phyloP scores from a whole-genome alignment of 2,329 filamentous ascomycete genomes.

The Gliomastix tumulicola region DNA sequence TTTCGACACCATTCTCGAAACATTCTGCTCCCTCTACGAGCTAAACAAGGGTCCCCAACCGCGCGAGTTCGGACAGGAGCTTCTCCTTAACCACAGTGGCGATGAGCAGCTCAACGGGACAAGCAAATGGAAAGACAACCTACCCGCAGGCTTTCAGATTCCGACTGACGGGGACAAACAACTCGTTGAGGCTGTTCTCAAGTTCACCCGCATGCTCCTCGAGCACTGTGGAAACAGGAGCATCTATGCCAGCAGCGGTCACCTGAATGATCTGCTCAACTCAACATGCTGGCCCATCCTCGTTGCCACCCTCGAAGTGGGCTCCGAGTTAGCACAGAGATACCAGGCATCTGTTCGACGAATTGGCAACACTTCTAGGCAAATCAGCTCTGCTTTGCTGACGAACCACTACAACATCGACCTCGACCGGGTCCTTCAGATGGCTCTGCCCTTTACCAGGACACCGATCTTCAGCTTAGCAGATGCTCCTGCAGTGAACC shows the following conservation, averaged over 20 bases:
- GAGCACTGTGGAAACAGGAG: conserved; percentile 96
- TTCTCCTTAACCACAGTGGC: conserved; percentile 49
- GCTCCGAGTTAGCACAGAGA: conserved; percentile 80
- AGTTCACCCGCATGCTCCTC: conserved; percentile 80
- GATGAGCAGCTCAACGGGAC: conserved; percentile 1
- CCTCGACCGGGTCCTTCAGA: conserved; percentile 74
- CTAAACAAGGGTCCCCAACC: conserved; percentile 75
- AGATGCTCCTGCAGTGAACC: conserved; percentile 46
- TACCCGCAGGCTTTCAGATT: conserved; percentile 2
- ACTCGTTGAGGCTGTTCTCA: conserved; percentile 71
- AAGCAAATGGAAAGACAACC: conserved; percentile 2
- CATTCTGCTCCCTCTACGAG: conserved; percentile 73
- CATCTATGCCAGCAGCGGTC: conserved; percentile 88
- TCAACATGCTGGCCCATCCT: conserved; percentile 77
- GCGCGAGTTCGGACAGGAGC: conserved; percentile 61
- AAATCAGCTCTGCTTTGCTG: conserved; percentile 66
- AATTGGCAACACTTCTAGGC: conserved; percentile 54
- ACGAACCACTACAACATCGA: conserved; percentile 79
- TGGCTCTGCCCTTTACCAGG: conserved; percentile 78
- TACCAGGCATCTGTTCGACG: conserved; percentile 87
- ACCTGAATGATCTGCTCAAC: conserved; percentile 83
- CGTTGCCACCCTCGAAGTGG: conserved; percentile 70
- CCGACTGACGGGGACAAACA: conserved; percentile 68
- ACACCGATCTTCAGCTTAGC: conserved; percentile 48
- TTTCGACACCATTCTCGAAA: conserved; percentile 82